Percentiles rank a stretch among this genome's conserved stretches.
Evolutionary conservation across 805 yeast species (phyloP).

Genomic region (Wickerhamomyces pijperi): DNA sequence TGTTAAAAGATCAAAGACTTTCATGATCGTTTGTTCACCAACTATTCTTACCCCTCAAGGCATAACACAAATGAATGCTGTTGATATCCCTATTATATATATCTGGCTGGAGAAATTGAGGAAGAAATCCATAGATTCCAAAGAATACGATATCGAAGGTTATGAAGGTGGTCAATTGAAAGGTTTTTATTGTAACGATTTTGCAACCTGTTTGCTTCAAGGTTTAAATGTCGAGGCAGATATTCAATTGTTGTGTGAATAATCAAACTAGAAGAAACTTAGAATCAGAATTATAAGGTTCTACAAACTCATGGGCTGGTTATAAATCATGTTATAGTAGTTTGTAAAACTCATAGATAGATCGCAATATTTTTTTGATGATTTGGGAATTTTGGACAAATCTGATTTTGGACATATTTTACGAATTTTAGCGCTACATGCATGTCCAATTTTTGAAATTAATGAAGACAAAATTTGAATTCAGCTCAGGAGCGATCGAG

Average conservation of each 20-base stretch:
- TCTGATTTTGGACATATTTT: too few species aligned
- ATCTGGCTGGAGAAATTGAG: constrained; percentile 10
- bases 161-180: not conserved
- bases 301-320: too few species aligned
- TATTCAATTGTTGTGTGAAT: not conserved
- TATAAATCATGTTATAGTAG: too few species aligned
- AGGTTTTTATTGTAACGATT: not conserved
- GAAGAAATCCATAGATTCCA: not conserved
- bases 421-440: too few species aligned
- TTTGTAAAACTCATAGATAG: too few species aligned
- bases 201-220: not conserved
- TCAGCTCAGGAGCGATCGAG: too few species aligned
- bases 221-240: not conserved
- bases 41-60: constrained; percentile 13
- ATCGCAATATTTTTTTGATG: too few species aligned
- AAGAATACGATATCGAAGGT: not conserved
- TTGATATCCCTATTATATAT: constrained; percentile 13
- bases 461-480: too few species aligned
- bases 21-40: constrained; percentile 15
- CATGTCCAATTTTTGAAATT: too few species aligned
- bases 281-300: too few species aligned
- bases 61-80: constrained; percentile 9
- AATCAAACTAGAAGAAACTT: too few species aligned
- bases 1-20: constrained; percentile 6
- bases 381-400: too few species aligned